Conservation (phyloP, 179 eudicot species). For the Gypsophila paniculata region DNA sequence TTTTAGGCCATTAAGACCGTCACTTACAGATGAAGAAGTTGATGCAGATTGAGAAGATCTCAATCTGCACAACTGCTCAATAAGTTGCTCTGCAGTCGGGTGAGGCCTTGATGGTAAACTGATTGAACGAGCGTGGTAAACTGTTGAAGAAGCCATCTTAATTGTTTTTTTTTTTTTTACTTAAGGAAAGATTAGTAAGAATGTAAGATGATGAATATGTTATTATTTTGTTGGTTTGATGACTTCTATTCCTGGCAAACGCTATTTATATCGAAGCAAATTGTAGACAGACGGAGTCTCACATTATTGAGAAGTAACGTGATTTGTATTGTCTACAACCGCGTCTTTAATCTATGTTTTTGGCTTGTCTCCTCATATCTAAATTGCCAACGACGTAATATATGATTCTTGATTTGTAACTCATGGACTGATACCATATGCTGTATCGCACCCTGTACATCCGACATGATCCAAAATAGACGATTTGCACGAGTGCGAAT, state of each 20-base stretch:
- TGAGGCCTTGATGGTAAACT: slow-evolving; percentile 39
- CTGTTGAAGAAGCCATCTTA: slow-evolving; percentile 32
- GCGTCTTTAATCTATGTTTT: not conserved
- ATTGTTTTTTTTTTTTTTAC: not conserved
- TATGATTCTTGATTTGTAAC: not conserved
- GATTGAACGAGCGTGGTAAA: slow-evolving; percentile 33
- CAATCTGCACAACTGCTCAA: slow-evolving; percentile 8
- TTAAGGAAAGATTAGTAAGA: not conserved
- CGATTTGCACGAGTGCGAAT: no score
- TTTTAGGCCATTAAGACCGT: slow-evolving; percentile 19
- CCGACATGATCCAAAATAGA: no score
- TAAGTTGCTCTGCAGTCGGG: slow-evolving; percentile 17
- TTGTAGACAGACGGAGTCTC: slow-evolving; percentile 28
- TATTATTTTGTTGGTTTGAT: slow-evolving; percentile 21
- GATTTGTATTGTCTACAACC: not conserved
- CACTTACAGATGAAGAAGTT: slow-evolving; percentile 18
- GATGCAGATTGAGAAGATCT: slow-evolving; percentile 16
- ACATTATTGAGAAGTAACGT: not conserved
- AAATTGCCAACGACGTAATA: slow-evolving; percentile 23
- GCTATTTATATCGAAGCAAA: slow-evolving; percentile 15
- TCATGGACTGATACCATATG: not conserved
- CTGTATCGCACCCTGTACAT: not conserved
- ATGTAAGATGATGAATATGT: slow-evolving; percentile 4
- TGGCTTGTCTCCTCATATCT: not conserved
- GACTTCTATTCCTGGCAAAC: slow-evolving; percentile 7